Base-by-base conservation (phyloP, 139 green algal species). In the Chlamydomonas sp. region DNA sequence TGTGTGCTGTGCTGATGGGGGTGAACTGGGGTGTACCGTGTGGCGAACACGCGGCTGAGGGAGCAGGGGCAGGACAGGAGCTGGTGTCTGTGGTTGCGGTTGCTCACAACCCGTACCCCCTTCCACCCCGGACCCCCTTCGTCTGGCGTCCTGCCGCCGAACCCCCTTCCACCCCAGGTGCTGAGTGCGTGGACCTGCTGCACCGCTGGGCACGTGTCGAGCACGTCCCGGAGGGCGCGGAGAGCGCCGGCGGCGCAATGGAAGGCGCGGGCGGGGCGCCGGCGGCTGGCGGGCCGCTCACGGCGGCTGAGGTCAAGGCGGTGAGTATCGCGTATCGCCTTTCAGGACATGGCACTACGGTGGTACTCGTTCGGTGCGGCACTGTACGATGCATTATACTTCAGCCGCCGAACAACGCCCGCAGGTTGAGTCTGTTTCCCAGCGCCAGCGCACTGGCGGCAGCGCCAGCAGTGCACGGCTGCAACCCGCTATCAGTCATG, bases 101-200 rank as follows among this genome's bases (percentile, higher is more conserved):
- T 15, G n/a, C 16, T 76, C n/a, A 61, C 77, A 14, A 59, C 2
- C 59, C 58, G 6, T 6, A 14, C 5, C 59, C 14, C 5, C 58
- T 14, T 5, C 60, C 59, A 15, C 16, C 5, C 59, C 77, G 59
- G 14, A 2, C 12, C 59, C 4, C 16, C 77, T 12, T 68, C 77
- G 59, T 67, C 59, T 14, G 2, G 7, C 60, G 59, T 81, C 60
- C 31, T 49, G 31, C 31, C 31, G 31, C 31, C 31, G 31, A 49
- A 49, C 31, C 31, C 76, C 59, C 78, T 63, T 7, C 5, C 1
- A 4, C 49, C 49, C 6, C 83, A 88, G 83, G 83, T 18, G 77
- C 85, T 0, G 92, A 95, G 59, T 85, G 89, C 15, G 76, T 90
- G 49, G 96, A 98, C 78, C 69, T 87, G n/a, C 78, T 98, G 80